phyloP scores from a whole-genome alignment of 345 rosid species.

The Arabis alpina region DNA sequence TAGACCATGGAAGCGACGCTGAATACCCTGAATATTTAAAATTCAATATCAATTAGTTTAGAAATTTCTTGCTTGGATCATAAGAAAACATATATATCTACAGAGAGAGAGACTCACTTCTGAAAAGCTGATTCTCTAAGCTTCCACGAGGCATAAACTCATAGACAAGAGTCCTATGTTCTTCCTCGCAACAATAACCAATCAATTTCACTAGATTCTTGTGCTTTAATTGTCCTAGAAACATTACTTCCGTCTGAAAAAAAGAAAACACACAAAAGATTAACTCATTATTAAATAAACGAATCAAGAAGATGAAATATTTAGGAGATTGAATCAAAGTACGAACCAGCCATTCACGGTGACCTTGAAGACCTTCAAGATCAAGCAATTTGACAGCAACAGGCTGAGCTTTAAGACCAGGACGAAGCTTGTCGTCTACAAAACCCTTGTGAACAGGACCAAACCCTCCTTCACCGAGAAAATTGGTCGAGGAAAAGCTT shows the following conservation, averaged over 20 bases:
- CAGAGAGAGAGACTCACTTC: conserved; percentile 54
- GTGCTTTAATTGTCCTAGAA: conserved; percentile 79
- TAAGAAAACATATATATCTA: background rate
- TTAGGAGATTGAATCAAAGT: background rate
- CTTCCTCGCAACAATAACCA: conserved; percentile 91
- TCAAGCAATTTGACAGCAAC: conserved; percentile 87
- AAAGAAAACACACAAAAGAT: background rate
- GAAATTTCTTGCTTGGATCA: background rate
- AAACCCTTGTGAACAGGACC: conserved; percentile 92
- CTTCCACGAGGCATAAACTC: conserved; percentile 97
- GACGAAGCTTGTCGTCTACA: conserved; percentile 81
- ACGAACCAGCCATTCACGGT: conserved; percentile 91
- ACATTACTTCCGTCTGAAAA: conserved; percentile 79
- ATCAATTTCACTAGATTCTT: conserved; percentile 83
- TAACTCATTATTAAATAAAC: no score
- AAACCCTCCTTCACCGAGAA: conserved; percentile 90
- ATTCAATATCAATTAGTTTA: no score
- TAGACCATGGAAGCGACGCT: conserved; percentile 77
- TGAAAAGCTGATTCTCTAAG: conserved; percentile 85
- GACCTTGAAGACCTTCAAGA: conserved; percentile 88
- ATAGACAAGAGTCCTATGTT: conserved; percentile 77
- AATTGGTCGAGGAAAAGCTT: conserved; percentile 67
- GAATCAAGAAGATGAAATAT: no score
- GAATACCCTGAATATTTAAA: conserved; percentile 59
- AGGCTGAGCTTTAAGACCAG: conserved; percentile 82